These are phyloP conservation scores for Chaetomium strumarium DNA, from an alignment of 2,329 filamentous ascomycete species.

Conservation along the genomic window DNA sequence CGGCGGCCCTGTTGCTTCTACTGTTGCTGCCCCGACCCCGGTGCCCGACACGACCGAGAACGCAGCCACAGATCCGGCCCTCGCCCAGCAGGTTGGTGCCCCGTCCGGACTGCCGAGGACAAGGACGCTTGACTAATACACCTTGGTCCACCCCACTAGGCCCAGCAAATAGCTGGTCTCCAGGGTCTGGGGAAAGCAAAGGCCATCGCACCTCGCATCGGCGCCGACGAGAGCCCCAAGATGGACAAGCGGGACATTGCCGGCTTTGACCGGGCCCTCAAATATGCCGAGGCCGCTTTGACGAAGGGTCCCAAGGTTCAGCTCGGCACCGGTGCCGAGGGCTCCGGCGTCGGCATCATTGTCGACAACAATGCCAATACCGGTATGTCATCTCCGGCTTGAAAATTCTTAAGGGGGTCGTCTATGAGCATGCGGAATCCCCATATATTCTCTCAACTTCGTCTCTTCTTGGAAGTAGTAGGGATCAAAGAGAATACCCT, in stretches of 20 bases:
- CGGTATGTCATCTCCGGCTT: conserved; percentile 2
- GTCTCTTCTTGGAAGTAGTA: background rate
- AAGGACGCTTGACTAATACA: background rate
- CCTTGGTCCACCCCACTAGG: conserved; percentile 19
- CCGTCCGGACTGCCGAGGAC: background rate
- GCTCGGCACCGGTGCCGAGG: conserved; percentile 39
- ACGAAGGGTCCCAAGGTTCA: conserved; percentile 42
- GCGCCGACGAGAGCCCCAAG: background rate
- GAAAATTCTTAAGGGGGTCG: too few relatives aligned
- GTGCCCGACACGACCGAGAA: conserved; percentile 19
- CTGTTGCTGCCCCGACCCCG: conserved; percentile 1
- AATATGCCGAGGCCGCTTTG: conserved; percentile 41
- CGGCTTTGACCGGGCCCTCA: conserved; percentile 43
- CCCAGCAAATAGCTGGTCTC: conserved; percentile 38
- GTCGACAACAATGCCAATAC: conserved; percentile 27
- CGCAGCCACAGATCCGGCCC: conserved; percentile 29
- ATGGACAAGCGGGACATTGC: conserved; percentile 40
- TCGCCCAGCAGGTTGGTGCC: conserved; percentile 33
- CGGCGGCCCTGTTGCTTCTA: background rate
- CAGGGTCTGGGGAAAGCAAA: conserved; percentile 47
- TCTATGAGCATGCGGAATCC: too few relatives aligned
- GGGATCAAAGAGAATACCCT: background rate
- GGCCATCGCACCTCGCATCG: conserved; percentile 40
- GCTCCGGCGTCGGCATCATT: conserved; percentile 36
- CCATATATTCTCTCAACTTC: too few relatives aligned